phyloP scores from a whole-genome alignment of 164 flowering plant genomes.

The Piper longum region DNA sequence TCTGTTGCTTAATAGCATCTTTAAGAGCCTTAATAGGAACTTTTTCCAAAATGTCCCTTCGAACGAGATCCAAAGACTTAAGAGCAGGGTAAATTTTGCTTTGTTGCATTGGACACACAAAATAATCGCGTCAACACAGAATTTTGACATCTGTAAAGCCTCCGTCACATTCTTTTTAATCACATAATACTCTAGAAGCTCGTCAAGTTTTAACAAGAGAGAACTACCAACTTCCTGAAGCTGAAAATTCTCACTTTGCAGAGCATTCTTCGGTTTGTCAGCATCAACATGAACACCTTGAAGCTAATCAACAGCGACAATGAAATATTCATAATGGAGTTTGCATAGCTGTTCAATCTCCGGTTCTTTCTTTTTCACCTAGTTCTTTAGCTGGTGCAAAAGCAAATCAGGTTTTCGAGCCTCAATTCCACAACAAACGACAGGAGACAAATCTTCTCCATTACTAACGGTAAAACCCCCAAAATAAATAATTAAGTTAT shows the following conservation, averaged over 20 bases:
- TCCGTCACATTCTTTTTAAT: constrained; percentile 53
- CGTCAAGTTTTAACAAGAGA: constrained; percentile 60
- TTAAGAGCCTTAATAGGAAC: constrained; percentile 45
- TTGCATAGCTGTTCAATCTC: constrained; percentile 94
- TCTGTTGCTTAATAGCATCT: constrained; percentile 38
- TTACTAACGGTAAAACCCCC: too few species aligned
- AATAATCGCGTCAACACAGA: constrained; percentile 44
- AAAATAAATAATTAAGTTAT: too few species aligned
- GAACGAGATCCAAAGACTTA: constrained; percentile 64
- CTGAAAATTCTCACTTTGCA: constrained; percentile 53
- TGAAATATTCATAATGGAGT: constrained; percentile 88
- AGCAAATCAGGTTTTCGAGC: constrained; percentile 66
- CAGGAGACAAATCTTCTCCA: too few species aligned
- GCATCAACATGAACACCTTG: constrained; percentile 90
- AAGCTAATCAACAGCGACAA: constrained; percentile 85
- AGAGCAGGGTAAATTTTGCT: constrained; percentile 76
- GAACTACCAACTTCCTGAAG: constrained; percentile 72
- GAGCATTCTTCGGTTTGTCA: constrained; percentile 73
- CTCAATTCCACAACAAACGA: constrained; percentile 55
- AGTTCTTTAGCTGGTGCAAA: constrained; percentile 57
- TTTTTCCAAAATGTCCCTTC: constrained; percentile 38
- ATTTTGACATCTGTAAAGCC: constrained; percentile 60
- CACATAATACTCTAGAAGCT: constrained; percentile 63
- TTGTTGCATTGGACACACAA: constrained; percentile 66
- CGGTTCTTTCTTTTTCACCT: constrained; percentile 72